A percentile compares a stretch with the other conserved stretches of the same genome.
phyloP scores from a whole-genome alignment of 2,329 filamentous ascomycete species.

The Eutypa lata region DNA sequence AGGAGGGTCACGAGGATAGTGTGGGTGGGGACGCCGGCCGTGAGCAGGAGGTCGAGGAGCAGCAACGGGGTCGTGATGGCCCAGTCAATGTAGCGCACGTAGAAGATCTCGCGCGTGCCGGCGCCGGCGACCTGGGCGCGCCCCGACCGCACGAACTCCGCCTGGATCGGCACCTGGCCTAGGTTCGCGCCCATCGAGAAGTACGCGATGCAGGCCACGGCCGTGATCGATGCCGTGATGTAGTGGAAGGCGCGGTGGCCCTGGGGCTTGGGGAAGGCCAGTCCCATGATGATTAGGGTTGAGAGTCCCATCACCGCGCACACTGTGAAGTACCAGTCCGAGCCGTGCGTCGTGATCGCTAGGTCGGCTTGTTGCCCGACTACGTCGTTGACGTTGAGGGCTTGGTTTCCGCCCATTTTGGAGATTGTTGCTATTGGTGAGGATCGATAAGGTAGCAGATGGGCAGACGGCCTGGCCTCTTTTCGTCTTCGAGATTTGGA shows the following conservation, averaged over 20 bases:
- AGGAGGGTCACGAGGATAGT: slow-evolving; percentile 61
- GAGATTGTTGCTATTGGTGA: not conserved
- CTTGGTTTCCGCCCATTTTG: slow-evolving; percentile 38
- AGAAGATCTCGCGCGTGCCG: slow-evolving; percentile 61
- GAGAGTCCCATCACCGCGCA: slow-evolving; percentile 55
- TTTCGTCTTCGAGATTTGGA: not conserved
- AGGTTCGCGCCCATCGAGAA: slow-evolving; percentile 66
- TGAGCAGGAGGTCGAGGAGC: slow-evolving; percentile 60
- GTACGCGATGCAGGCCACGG: slow-evolving; percentile 60
- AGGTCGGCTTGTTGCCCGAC: slow-evolving; percentile 52
- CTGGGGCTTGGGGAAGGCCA: slow-evolving; percentile 51
- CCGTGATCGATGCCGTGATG: slow-evolving; percentile 56
- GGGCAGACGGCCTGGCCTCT: not conserved
- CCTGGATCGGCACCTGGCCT: slow-evolving; percentile 60
- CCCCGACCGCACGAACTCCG: slow-evolving; percentile 57
- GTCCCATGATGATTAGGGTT: slow-evolving; percentile 50
- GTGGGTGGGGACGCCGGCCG: slow-evolving; percentile 61
- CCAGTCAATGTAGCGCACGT: slow-evolving; percentile 65
- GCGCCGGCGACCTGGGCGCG: slow-evolving; percentile 42
- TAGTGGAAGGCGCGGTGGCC: slow-evolving; percentile 61
- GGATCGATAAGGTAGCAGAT: not conserved
- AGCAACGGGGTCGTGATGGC: slow-evolving; percentile 62
- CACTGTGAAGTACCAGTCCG: slow-evolving; percentile 62
- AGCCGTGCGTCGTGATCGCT: slow-evolving; percentile 56
- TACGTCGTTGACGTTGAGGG: slow-evolving; percentile 41